Evolutionary conservation across 2,329 filamentous ascomycete genomes (phyloP), one percentile per base, ranked within the genome.

Genomic region (Pseudonectria foliicola): DNA sequence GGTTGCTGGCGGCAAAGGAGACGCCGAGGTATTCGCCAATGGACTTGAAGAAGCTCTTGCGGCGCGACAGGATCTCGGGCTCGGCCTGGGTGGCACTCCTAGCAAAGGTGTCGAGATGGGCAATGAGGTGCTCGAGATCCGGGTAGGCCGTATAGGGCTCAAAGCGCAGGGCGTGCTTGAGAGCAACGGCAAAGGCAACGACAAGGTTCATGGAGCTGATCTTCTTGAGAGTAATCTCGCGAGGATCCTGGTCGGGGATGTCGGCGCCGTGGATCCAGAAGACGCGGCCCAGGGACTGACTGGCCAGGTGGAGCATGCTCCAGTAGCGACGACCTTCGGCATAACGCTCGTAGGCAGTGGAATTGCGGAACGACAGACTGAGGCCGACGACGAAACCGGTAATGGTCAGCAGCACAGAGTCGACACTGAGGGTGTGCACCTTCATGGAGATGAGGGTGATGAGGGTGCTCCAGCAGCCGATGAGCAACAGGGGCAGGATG

Each of bases 121-220:
- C 71, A 21, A 89, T 72, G 11, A 88, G 68, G 13, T 80, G 74
- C 25, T 74, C 64, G 5, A 93, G 67, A 51, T 92, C 86, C 2
- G 80, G 73, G 56, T 92, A 90, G 34, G 81, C 74, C 24, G 80
- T 77, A 49, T 84, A 85, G 2, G 86, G 85, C 56, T 93, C 85
- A 56, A 90, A 90, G 23, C 86, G 83, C 23, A 93, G 73, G 50
- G 79, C 81, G 62, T 92, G 86, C 64, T 90, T 90, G 39, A 93
- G 68, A 2, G 86, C 64, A 13, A 85, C 69, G n/a, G 84, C 73
- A 49, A 85, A 92, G 3, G 85, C 82, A 18, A 86, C 73, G 43
- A 92, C 70, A 6, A 92, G 69, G 55, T 92, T 90, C 59, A 92
- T 75, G 6, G 78, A 78, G 12, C 79, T 79, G 66, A 86, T 55